Evolutionary conservation across 306 rosid species (phyloP), one percentile per base, ranked within the genome.

Genomic region (Dicorynia guianensis): DNA sequence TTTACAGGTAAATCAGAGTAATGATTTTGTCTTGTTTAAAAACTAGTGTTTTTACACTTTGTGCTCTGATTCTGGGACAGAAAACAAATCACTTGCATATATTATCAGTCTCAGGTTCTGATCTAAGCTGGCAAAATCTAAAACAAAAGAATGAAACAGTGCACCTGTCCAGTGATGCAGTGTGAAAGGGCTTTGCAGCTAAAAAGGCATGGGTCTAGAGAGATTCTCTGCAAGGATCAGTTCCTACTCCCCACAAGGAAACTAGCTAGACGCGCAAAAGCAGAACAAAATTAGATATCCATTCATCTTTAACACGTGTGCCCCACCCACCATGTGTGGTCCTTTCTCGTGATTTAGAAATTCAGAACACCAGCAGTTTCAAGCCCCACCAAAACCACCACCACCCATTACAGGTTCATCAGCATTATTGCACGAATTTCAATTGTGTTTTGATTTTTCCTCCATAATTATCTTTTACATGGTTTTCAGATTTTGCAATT

Each of bases 171-270:
- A 18, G n/a, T 53, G 67, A 47, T 71, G 46, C 30, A n/a, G 76
- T 80, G 86, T 83, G 89, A 85, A 83, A 83, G 78, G 79, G 80
- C 38, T 67, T 76, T 8, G 67, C 63, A 18, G 15, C 44, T 53
- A 59, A 73, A 83, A 82, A 49, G 67, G 18, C 40, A 56, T 18
- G 53, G 53, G 47, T 44, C 30, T 20, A 49, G 25, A 76, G 48
- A 61, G 79, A 75, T 54, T 81, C 76, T 34, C 76, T 34, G 13
- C 30, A 62, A 42, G 77, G 20, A 74, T 75, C 15, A 59, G 19
- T 70, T 80, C 77, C 66, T 87, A 89, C 97, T 72, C 89, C 97
- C 93, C 83, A 58, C 77, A 63, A 79, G 93, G 93, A 82, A 84
- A 80, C 97, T 85, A 71, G 49, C 30, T 25, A 25, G 30, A 25